Evolutionary conservation across 345 rosid species (phyloP).

Genomic region (Citrus mangshanensis): DNA sequence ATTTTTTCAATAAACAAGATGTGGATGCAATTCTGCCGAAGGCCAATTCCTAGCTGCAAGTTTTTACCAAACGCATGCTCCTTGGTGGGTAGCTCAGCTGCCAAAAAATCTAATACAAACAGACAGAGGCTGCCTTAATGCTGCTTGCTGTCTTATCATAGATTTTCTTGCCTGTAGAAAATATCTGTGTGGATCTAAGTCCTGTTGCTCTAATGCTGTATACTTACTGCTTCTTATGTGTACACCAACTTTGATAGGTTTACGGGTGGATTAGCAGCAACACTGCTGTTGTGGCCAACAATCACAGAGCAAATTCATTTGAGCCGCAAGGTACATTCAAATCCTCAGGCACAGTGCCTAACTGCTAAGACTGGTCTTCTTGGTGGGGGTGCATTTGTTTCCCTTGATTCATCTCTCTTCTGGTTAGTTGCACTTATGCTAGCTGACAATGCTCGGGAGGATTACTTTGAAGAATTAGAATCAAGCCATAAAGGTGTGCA

Average conservation of each 20-base stretch:
- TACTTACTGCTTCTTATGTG: not conserved
- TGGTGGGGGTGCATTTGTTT: constrained; percentile 82
- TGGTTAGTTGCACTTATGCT: constrained; percentile 81
- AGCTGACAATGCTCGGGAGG: constrained; percentile 78
- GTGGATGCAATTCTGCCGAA: not conserved
- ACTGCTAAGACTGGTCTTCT: constrained; percentile 84
- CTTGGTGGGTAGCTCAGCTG: not conserved
- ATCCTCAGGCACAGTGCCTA: constrained; percentile 51
- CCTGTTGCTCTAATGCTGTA: not conserved
- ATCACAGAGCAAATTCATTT: constrained; percentile 70
- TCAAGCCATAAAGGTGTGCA: constrained; percentile 10
- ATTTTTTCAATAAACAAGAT: too few relatives aligned
- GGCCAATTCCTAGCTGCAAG: not conserved
- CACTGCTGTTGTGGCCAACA: constrained; percentile 74
- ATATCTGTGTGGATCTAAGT: not conserved
- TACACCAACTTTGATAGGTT: constrained; percentile 32
- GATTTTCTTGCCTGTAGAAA: not conserved
- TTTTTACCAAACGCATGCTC: too few relatives aligned
- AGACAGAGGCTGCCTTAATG: not conserved
- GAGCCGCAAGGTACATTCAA: constrained; percentile 52
- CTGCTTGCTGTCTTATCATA: not conserved
- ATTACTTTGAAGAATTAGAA: constrained; percentile 61
- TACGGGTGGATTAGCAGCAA: constrained; percentile 50
- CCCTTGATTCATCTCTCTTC: constrained; percentile 72
- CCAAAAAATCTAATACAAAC: not conserved